Percentiles rank a stretch among this genome's conserved stretches.
These are phyloP conservation scores for Nigrograna mackinnonii DNA, from an alignment of 2,329 filamentous ascomycete species.

Conservation along the genomic window DNA sequence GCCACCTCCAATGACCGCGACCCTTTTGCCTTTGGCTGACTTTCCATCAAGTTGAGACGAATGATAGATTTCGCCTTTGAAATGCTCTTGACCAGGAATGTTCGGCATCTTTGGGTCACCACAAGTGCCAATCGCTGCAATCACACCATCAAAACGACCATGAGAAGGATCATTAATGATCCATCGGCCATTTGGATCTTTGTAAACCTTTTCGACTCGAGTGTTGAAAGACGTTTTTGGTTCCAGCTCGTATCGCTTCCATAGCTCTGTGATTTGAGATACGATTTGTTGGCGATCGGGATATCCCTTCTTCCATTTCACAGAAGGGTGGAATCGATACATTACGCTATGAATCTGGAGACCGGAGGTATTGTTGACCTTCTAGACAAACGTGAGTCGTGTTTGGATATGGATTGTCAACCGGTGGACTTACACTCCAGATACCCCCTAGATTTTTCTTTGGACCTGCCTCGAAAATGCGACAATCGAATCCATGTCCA, in stretches of 20 bases:
- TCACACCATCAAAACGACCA: constrained; percentile 76
- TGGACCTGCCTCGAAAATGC: constrained; percentile 74
- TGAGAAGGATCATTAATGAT: constrained; percentile 73
- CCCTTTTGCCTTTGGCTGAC: constrained; percentile 72
- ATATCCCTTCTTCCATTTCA: constrained; percentile 76
- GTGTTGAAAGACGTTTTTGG: constrained; percentile 73
- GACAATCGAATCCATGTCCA: constrained; percentile 82
- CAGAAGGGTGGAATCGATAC: constrained; percentile 85
- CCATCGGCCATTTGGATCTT: constrained; percentile 72
- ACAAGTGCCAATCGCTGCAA: constrained; percentile 79
- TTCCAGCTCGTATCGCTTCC: constrained; percentile 75
- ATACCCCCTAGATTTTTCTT: constrained; percentile 74
- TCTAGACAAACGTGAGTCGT: constrained; percentile 46
- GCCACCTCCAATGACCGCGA: constrained; percentile 77
- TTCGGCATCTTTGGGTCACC: constrained; percentile 75
- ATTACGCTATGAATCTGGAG: constrained; percentile 85
- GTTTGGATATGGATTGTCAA: background rate
- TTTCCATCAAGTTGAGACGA: constrained; percentile 76
- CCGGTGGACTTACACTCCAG: constrained; percentile 65
- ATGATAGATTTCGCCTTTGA: constrained; percentile 74
- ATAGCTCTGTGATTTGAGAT: constrained; percentile 70
- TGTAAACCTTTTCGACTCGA: constrained; percentile 69
- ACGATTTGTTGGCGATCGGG: constrained; percentile 77
- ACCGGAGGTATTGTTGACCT: constrained; percentile 80
- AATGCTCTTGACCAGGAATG: constrained; percentile 71